phyloP scores from a whole-genome alignment of 2,329 filamentous ascomycete species.

The Colletotrichum sp. region DNA sequence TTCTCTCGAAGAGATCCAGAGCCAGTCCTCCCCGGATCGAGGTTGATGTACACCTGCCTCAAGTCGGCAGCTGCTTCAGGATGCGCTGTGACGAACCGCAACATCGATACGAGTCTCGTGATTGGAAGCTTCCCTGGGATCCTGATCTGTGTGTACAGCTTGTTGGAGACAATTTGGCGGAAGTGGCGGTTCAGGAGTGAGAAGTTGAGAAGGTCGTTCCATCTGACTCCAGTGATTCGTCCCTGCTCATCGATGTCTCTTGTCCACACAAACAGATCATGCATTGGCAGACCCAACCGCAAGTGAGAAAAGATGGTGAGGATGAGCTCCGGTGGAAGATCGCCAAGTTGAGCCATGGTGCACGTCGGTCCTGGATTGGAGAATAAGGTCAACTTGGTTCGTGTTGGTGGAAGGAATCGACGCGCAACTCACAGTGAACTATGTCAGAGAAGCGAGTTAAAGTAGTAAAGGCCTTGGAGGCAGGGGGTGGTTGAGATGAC shows the following conservation, averaged over 20 bases:
- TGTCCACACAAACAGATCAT: not conserved
- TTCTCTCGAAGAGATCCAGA: not conserved
- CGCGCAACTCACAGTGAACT: not conserved
- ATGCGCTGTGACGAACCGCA: not conserved
- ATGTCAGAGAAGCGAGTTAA: not conserved
- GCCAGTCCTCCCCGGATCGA: not conserved
- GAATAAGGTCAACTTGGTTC: not conserved
- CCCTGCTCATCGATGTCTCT: not conserved
- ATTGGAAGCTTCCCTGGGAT: not conserved
- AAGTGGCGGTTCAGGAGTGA: not conserved
- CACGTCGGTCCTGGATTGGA: rapidly evolving
- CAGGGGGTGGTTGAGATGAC: not conserved
- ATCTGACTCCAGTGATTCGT: not conserved
- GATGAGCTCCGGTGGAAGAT: not conserved
- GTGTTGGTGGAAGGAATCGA: not conserved
- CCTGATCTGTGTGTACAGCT: not conserved
- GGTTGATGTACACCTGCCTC: not conserved
- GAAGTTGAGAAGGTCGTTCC: not conserved
- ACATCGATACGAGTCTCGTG: not conserved
- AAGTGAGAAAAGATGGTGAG: not conserved
- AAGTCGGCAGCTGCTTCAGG: not conserved
- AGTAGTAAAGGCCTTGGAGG: not conserved
- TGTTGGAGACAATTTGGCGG: not conserved
- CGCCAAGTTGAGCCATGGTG: not conserved
- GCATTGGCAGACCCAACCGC: not conserved